phyloP scores from a whole-genome alignment of 2,329 filamentous ascomycete species.

The Fusarium denticulatum region DNA sequence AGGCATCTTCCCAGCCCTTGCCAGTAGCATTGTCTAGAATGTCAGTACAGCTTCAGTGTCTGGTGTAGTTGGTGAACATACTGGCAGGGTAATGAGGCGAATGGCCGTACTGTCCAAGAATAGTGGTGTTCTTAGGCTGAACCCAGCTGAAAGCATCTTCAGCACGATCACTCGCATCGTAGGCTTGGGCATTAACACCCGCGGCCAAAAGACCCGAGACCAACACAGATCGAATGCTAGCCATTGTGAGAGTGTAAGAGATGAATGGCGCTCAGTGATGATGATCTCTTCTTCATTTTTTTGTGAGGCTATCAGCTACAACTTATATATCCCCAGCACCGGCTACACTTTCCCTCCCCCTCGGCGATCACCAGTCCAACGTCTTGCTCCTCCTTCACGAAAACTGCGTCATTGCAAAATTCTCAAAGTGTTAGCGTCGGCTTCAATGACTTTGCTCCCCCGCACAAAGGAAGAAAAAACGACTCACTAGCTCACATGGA shows the following conservation, averaged over 20 bases:
- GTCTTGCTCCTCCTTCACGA: neutral
- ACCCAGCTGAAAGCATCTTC: conserved; percentile 50
- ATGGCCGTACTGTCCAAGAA: conserved; percentile 53
- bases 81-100: conserved; percentile 51
- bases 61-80: conserved; percentile 36
- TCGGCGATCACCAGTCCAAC: neutral
- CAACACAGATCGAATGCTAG: conserved; percentile 48
- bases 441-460: neutral
- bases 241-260: conserved; percentile 26
- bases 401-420: conserved; percentile 28
- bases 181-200: conserved; percentile 43
- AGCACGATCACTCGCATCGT: conserved; percentile 33
- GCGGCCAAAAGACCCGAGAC: conserved; percentile 47
- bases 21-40: conserved; percentile 50
- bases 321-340: conserved; percentile 26
- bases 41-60: conserved; percentile 6
- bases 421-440: neutral
- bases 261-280: conserved; percentile 9
- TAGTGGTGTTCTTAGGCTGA: conserved; percentile 54
- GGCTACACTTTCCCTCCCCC: neutral
- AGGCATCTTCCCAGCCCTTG: conserved; percentile 49
- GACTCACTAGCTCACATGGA: neutral
- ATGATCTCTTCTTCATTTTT: conserved; percentile 1
- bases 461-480: neutral
- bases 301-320: neutral